Percentiles rank a stretch among this genome's conserved stretches.
phyloP scores from a whole-genome alignment of 176 grass and related monocot species.

The Dendrocalamus sinicus region DNA sequence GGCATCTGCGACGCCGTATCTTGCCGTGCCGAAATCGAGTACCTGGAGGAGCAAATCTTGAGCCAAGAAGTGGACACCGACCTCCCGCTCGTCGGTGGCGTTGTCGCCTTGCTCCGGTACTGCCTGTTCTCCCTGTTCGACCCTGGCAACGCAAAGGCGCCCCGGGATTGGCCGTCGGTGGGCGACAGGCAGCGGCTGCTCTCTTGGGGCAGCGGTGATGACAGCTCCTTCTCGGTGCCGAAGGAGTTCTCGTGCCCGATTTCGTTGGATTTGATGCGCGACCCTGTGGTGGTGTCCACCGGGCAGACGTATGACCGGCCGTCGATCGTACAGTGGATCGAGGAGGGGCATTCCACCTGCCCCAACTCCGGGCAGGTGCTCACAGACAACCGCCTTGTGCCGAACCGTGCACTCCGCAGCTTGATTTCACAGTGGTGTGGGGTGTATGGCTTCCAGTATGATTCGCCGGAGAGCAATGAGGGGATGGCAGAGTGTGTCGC shows the following conservation, averaged over 20 bases:
- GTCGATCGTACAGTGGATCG: conserved; percentile 93
- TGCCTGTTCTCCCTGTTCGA: conserved; percentile 80
- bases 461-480: conserved; percentile 63
- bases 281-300: conserved; percentile 83
- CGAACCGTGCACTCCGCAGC: conserved; percentile 67
- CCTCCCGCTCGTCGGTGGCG: conserved; percentile 62
- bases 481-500: conserved; percentile 60
- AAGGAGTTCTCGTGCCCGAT: conserved; percentile 98
- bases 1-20: conserved; percentile 53
- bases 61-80: conserved; percentile 81
- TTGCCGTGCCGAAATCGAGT: conserved; percentile 77
- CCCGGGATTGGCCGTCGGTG: conserved; percentile 36
- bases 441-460: conserved; percentile 71
- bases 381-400: conserved; percentile 58
- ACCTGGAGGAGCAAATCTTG: conserved; percentile 85
- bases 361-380: conserved; percentile 80
- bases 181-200: conserved; percentile 56
- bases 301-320: conserved; percentile 92
- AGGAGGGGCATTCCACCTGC: conserved; percentile 91
- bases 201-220: conserved; percentile 57
- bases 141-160: conserved; percentile 33
- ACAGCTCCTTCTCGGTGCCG: conserved; percentile 73
- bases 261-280: conserved; percentile 84
- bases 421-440: conserved; percentile 91
- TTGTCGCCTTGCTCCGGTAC: conserved; percentile 75